Evolutionary conservation across 2,329 filamentous ascomycete genomes (phyloP), one percentile per base, ranked within the genome.

Genomic region (Penicillium decumbens): DNA sequence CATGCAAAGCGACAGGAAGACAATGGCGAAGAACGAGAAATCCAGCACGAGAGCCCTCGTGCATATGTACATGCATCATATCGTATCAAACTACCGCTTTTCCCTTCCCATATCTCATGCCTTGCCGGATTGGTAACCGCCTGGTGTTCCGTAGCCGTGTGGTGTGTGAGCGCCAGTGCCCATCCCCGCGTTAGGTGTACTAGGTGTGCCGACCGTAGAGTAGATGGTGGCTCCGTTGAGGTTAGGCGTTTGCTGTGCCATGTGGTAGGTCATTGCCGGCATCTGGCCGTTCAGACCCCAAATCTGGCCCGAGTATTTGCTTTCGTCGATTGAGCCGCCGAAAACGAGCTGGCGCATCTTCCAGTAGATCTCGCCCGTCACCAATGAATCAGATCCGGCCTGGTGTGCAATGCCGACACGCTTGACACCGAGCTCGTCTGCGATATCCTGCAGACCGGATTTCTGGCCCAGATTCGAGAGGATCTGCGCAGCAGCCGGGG

Each of bases 291-390:
- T 91, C 8, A 97, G 77, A 9, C 92, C 92, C 88, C 92, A 97
- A 60, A 96, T 90, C 71, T 95, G 92, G 51, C 91, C 90, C 5
- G 88, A 76, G 58, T 95, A 89, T 59, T 95, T 78, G 29, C 79
- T 87, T 27, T 88, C 82, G 6, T 88, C 83, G 41, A 96, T 87
- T 23, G 83, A 80, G 53, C 88, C 87, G 61, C 87, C 85, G 72
- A 95, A 97, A 57, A 97, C 88, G 65, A 88, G 84, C 66, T 90
- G 86, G 51, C 85, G 83, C 77, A 97, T 87, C 63, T 90, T 87
- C 81, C 95, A 98, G 73, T 96, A 98, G 27, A 96, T 89, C 61
- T 87, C 86, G 42, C 93, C 93, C 0, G 93, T 98, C 27, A 98
- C 81, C 61, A 96, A 81, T 18, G 90, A 92, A 70, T 98, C 93